A percentile compares a stretch with the other conserved stretches of the same genome.
These are phyloP conservation scores for Amylocystis lapponica DNA, from an alignment of 768 basidiomycete genomes.

Conservation along the genomic window DNA sequence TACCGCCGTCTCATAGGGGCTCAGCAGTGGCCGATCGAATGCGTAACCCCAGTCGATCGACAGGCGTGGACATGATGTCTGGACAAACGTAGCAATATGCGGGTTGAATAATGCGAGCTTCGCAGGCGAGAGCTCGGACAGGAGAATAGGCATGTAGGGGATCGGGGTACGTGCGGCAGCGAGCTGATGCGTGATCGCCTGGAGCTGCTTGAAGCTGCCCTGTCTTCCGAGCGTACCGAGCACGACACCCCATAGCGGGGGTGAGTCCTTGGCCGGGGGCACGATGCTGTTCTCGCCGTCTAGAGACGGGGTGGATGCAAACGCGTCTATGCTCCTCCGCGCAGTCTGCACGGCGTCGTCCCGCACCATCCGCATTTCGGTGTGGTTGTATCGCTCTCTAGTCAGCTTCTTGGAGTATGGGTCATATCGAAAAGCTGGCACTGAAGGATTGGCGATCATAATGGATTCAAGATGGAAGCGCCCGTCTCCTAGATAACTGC, in stretches of 20 bases:
- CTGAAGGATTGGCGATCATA: slow-evolving; percentile 97
- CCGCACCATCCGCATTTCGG: slow-evolving; percentile 75
- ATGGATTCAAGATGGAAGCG: slow-evolving; percentile 97
- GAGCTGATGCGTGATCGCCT: slow-evolving; percentile 76
- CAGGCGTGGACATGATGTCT: slow-evolving; percentile 93
- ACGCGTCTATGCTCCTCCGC: slow-evolving; percentile 48
- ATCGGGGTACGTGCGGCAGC: slow-evolving; percentile 46
- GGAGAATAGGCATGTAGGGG: slow-evolving; percentile 83
- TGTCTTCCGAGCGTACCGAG: slow-evolving; percentile 94
- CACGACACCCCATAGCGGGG: slow-evolving; percentile 78
- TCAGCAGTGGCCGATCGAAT: slow-evolving; percentile 81
- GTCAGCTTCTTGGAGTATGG: slow-evolving; percentile 98
- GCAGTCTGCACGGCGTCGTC: slow-evolving; percentile 74
- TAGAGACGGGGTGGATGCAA: slow-evolving; percentile 1
- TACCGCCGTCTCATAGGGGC: slow-evolving; percentile 90
- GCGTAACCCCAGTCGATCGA: slow-evolving; percentile 99
- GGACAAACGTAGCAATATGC: slow-evolving; percentile 85
- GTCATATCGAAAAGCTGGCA: slow-evolving; percentile 97
- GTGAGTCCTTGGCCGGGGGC: slow-evolving; percentile 2
- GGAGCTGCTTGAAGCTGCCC: slow-evolving; percentile 83
- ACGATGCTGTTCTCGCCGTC: slow-evolving; percentile 1
- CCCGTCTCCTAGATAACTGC: slow-evolving; percentile 93
- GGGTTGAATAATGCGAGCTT: slow-evolving; percentile 82
- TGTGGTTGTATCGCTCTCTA: slow-evolving; percentile 84
- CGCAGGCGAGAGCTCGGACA: slow-evolving; percentile 95